A percentile compares a stretch with the other conserved stretches of the same genome.
phyloP scores from a whole-genome alignment of 768 basidiomycete genomes.

The Postia placenta region DNA sequence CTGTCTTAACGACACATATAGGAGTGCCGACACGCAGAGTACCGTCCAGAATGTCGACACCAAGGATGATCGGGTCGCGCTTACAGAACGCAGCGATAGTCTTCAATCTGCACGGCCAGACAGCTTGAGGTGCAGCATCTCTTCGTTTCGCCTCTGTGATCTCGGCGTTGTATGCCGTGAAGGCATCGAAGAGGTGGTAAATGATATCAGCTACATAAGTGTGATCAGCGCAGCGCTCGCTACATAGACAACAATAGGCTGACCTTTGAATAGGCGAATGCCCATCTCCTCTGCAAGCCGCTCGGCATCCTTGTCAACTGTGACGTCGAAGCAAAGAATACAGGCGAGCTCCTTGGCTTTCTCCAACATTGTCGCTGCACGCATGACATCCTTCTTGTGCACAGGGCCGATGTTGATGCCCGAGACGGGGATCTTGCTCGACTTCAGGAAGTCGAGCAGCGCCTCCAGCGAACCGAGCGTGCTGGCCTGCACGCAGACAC shows the following conservation, averaged over 20 bases:
- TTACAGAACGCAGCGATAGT: slow-evolving; percentile 93
- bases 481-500: slow-evolving; percentile 96
- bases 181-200: slow-evolving; percentile 95
- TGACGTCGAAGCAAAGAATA: slow-evolving; percentile 94
- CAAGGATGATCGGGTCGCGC: slow-evolving; percentile 95
- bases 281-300: slow-evolving; percentile 91
- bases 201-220: slow-evolving; percentile 83
- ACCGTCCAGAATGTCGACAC: slow-evolving; percentile 94
- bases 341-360: slow-evolving; percentile 93
- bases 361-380: slow-evolving; percentile 89
- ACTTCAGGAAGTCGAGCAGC: slow-evolving; percentile 89
- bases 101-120: slow-evolving; percentile 95
- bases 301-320: slow-evolving; percentile 91
- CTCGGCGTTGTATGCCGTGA: slow-evolving; percentile 89
- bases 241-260: slow-evolving; percentile 9
- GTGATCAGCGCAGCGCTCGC: neutral
- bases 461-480: slow-evolving; percentile 97
- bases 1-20: slow-evolving; percentile 89
- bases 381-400: slow-evolving; percentile 92
- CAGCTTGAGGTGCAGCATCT: slow-evolving; percentile 90
- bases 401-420: slow-evolving; percentile 98
- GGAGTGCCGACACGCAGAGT: slow-evolving; percentile 89
- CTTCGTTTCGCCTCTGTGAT: slow-evolving; percentile 87
- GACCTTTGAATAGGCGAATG: slow-evolving; percentile 90
- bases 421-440: slow-evolving; percentile 94